phyloP scores from a whole-genome alignment of 2,329 filamentous ascomycete genomes.

The Aspergillus sp. region DNA sequence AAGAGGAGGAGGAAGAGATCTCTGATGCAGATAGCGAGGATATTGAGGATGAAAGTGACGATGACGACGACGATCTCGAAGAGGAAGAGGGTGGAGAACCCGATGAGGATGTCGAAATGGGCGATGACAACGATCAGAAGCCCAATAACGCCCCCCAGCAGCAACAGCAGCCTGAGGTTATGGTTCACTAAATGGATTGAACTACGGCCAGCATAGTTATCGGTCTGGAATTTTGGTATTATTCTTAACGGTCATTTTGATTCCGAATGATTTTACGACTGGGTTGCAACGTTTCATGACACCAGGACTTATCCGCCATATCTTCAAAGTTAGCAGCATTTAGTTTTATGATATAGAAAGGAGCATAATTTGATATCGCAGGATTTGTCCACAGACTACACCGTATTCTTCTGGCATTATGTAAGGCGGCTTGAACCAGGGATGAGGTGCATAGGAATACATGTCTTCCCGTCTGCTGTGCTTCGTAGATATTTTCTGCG shows the following conservation, averaged over 20 bases:
- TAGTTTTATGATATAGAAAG: slow-evolving; percentile 24
- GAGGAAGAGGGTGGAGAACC: slow-evolving; percentile 58
- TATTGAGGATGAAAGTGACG: slow-evolving; percentile 71
- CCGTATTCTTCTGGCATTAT: neutral
- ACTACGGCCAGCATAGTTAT: no score
- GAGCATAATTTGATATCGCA: slow-evolving; percentile 5
- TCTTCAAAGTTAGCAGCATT: slow-evolving; percentile 13
- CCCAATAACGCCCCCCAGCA: slow-evolving; percentile 21
- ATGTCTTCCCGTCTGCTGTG: no score
- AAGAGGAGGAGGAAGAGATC: slow-evolving; percentile 59
- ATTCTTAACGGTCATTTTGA: slow-evolving; percentile 7
- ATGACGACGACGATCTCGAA: slow-evolving; percentile 65
- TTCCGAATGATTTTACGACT: slow-evolving; percentile 25
- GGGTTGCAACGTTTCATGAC: slow-evolving; percentile 25
- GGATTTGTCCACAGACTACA: neutral
- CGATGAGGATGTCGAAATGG: slow-evolving; percentile 55
- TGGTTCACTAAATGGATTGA: slow-evolving; percentile 38
- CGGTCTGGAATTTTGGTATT: neutral
- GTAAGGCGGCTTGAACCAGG: no score
- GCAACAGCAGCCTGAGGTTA: slow-evolving; percentile 37
- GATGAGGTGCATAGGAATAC: no score
- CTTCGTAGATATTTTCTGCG: no score
- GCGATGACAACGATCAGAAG: slow-evolving; percentile 46
- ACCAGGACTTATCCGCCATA: slow-evolving; percentile 13
- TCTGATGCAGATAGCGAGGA: slow-evolving; percentile 75